These are phyloP conservation scores for Zasmidium angulare DNA, from an alignment of 2,329 filamentous ascomycete genomes.

Conservation along the genomic window DNA sequence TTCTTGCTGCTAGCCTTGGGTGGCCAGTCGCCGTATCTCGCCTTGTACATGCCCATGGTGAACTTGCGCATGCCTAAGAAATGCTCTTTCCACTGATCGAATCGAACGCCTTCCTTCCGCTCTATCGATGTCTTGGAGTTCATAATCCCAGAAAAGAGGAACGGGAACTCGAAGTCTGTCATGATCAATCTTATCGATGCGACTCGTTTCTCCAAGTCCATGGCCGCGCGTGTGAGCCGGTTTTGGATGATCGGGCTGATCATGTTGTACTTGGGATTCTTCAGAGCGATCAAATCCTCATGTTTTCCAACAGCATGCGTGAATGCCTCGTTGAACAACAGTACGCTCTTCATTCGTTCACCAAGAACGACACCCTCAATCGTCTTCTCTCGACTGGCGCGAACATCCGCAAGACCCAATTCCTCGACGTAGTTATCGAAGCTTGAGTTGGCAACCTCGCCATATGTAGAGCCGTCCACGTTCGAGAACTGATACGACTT, in stretches of 20 bases:
- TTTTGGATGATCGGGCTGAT: constrained; percentile 72
- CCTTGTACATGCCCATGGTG: constrained; percentile 67
- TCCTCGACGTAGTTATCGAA: constrained; percentile 77
- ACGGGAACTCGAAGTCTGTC: constrained; percentile 88
- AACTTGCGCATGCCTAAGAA: constrained; percentile 76
- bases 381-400: constrained; percentile 81
- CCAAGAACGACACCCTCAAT: constrained; percentile 86
- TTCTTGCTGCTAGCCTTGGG: constrained; percentile 90
- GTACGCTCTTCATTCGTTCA: constrained; percentile 77
- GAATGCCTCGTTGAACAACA: constrained; percentile 88
- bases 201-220: constrained; percentile 74
- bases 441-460: constrained; percentile 61
- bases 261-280: constrained; percentile 67
- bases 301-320: constrained; percentile 86
- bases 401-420: constrained; percentile 73
- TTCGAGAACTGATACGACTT: constrained; percentile 61
- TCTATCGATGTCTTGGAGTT: constrained; percentile 77
- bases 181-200: constrained; percentile 69
- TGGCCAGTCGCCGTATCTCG: constrained; percentile 74
- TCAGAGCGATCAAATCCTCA: constrained; percentile 68
- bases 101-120: constrained; percentile 71
- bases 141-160: constrained; percentile 82
- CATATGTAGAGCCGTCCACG: constrained; percentile 62
- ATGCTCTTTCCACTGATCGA: constrained; percentile 76
- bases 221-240: constrained; percentile 75